Base-by-base conservation (phyloP, 257 asterid genomes). In the Penstemon barbatus region DNA sequence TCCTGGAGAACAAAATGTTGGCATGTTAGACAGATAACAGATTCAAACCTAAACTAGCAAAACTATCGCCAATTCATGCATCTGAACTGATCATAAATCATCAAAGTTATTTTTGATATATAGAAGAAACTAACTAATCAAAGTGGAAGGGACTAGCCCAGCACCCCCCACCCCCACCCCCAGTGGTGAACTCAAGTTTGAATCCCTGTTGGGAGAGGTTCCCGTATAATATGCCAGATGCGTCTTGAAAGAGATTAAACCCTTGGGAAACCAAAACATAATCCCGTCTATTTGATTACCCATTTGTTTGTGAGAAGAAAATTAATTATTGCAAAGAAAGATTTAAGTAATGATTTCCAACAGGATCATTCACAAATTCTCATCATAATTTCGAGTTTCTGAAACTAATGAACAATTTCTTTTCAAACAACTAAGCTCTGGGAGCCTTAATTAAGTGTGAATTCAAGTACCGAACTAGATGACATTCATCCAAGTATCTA, bases 1-100 rank as follows among this genome's bases (percentile, higher is more conserved):
- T 82, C 95, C 98, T 93, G 82, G 63, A 75, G 57, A 60, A 25
- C 59, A 70, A 65, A 8, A 4, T 33, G 41, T 44, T 25, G 33
- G 8, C 61, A 45, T 39, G 55, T 74, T 61, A 74, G 78, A 39
- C 55, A 53, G 68, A 67, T 60, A 7, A 12, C 57, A 63, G 8
- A 69, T 54, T 51, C 54, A 6, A 37, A 38, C 33, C 18, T 15
- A 15, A 15, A 15, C 18, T 15, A 15, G 18, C 18, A 15, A 15
- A 15, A 15, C 18, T 15, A 15, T 15, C 18, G 18, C 18, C 18
- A 15, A 15, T 15, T 15, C 18, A 15, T 15, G 18, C 18, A 15
- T 15, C 18, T 15, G 18, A 15, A 15, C 18, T 15, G 18, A 15
- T 15, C 18, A 15, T 15, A 15, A 15, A 15, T 15, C 18, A 15